Evolutionary conservation across 2,329 filamentous ascomycete species (phyloP).

Genomic region (Golovinomyces cichoracearum): DNA sequence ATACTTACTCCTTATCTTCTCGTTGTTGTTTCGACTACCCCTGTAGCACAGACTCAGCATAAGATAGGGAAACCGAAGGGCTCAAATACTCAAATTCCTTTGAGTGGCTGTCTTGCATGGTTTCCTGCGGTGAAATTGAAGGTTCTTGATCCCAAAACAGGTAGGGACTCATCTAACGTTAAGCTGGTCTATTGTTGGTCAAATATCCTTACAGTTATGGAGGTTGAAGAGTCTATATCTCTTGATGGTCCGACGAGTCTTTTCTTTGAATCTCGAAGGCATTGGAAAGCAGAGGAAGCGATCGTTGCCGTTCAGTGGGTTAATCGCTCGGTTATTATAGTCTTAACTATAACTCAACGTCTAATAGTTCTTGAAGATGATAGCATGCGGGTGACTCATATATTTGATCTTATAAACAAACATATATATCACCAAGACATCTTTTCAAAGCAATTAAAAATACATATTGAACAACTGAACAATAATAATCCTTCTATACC

Average conservation of each 20-base stretch:
- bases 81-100: slow-evolving; percentile 61
- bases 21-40: slow-evolving; percentile 91
- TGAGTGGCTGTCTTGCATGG: slow-evolving; percentile 90
- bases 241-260: slow-evolving; percentile 55
- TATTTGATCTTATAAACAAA: slow-evolving; percentile 72
- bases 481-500: slow-evolving; percentile 77
- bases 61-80: slow-evolving; percentile 83
- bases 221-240: slow-evolving; percentile 47
- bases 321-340: slow-evolving; percentile 69
- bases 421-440: slow-evolving; percentile 79
- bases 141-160: slow-evolving; percentile 37
- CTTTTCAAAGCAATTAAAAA: slow-evolving; percentile 67
- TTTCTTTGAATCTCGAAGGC: slow-evolving; percentile 54
- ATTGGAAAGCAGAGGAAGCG: slow-evolving; percentile 83
- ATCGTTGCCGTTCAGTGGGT: slow-evolving; percentile 96
- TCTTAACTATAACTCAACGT: slow-evolving; percentile 82
- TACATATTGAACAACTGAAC: slow-evolving; percentile 64
- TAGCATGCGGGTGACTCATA: slow-evolving; percentile 72
- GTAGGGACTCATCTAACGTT: slow-evolving; percentile 45
- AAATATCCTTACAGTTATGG: slow-evolving; percentile 79
- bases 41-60: slow-evolving; percentile 84
- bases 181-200: slow-evolving; percentile 98
- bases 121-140: slow-evolving; percentile 91
- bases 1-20: slow-evolving; percentile 88
- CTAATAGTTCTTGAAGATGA: slow-evolving; percentile 79